A percentile compares a stretch with the other conserved stretches of the same genome.
phyloP scores from a whole-genome alignment of 306 rosid genomes.

The Cicer bijugum region DNA sequence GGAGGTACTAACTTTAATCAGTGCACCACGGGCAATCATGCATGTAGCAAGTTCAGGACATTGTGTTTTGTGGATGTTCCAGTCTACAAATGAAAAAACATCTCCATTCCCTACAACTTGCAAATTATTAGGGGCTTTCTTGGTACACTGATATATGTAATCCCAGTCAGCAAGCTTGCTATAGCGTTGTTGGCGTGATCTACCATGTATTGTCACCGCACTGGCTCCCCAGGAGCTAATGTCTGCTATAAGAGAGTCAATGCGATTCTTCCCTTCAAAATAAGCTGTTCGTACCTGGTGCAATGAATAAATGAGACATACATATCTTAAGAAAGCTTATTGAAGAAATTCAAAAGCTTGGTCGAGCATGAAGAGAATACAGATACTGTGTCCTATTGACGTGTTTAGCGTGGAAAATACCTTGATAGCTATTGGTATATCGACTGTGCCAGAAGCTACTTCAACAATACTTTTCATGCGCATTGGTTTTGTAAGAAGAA shows the following conservation, averaged over 20 bases:
- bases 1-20: slow-evolving; percentile 68
- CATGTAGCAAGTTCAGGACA: slow-evolving; percentile 80
- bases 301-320: slow-evolving; percentile 30
- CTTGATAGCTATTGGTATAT: slow-evolving; percentile 73
- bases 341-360: slow-evolving; percentile 27
- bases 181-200: slow-evolving; percentile 95
- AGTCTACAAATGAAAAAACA: slow-evolving; percentile 74
- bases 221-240: slow-evolving; percentile 84
- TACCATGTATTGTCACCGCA: slow-evolving; percentile 88
- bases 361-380: slow-evolving; percentile 7
- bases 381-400: background rate
- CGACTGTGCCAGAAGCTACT: slow-evolving; percentile 74
- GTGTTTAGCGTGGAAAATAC: slow-evolving; percentile 48
- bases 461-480: slow-evolving; percentile 77
- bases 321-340: slow-evolving; percentile 28
- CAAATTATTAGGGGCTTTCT: slow-evolving; percentile 65
- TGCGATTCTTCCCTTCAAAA: slow-evolving; percentile 88
- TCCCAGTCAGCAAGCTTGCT: slow-evolving; percentile 99
- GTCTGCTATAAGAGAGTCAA: slow-evolving; percentile 80
- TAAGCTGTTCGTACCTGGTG: slow-evolving; percentile 84
- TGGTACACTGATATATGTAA: slow-evolving; percentile 72
- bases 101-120: slow-evolving; percentile 91
- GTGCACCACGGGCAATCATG: slow-evolving; percentile 93
- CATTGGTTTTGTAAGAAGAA: slow-evolving; percentile 88
- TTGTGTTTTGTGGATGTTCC: slow-evolving; percentile 74